Conservation (phyloP, 441 rosid species). For the Populus hybrid region DNA sequence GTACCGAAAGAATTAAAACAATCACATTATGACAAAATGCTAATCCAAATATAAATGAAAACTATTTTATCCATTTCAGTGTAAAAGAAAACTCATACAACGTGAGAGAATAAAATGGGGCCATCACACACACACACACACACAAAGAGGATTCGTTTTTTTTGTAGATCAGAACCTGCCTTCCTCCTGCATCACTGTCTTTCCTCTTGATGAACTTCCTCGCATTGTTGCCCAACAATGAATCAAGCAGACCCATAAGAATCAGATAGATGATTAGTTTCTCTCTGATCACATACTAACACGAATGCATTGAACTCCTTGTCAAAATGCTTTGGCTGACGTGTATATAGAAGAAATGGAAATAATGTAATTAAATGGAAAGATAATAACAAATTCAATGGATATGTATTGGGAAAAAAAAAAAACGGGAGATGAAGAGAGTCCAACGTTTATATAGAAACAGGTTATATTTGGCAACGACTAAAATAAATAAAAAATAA, state of each 20-base stretch:
- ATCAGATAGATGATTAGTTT: background rate
- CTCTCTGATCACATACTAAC: slow-evolving; percentile 13
- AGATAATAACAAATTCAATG: slow-evolving; percentile 10
- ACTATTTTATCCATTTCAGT: background rate
- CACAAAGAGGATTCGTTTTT: background rate
- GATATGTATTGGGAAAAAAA: background rate
- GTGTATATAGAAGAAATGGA: background rate
- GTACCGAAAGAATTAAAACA: no score
- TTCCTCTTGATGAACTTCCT: slow-evolving; percentile 74
- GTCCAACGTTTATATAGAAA: slow-evolving; percentile 8
- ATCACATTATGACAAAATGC: no score
- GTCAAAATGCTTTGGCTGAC: background rate
- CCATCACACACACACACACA: background rate
- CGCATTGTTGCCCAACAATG: slow-evolving; percentile 42
- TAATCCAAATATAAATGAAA: no score
- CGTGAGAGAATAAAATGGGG: background rate
- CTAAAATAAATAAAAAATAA: background rate
- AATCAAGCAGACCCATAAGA: slow-evolving; percentile 54
- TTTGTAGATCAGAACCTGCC: slow-evolving; percentile 43
- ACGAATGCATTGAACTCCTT: background rate
- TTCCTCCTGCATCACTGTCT: slow-evolving; percentile 93
- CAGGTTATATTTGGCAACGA: background rate
- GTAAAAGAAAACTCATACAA: background rate
- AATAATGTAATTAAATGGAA: background rate
- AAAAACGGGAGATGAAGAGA: slow-evolving; percentile 2